phyloP scores from a whole-genome alignment of 805 yeast genomes.

The Candida adriatica region DNA sequence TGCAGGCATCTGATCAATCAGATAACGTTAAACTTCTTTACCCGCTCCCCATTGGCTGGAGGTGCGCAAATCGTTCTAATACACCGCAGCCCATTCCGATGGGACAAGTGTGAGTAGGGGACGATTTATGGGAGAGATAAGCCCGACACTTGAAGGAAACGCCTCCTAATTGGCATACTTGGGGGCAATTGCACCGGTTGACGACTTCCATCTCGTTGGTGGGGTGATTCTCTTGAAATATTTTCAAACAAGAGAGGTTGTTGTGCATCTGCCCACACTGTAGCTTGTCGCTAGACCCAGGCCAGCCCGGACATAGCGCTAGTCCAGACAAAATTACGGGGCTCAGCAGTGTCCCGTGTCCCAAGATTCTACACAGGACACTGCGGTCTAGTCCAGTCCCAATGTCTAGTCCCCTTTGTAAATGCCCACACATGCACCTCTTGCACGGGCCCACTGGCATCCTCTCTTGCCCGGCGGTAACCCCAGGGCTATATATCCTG shows the following conservation, averaged over 20 bases:
- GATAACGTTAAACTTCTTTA: constrained; percentile 8
- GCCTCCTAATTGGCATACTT: no score
- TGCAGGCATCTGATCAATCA: constrained; percentile 10
- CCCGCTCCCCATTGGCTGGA: neutral
- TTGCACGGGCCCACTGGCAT: constrained; percentile 1
- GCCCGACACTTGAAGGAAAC: neutral
- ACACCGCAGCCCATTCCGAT: neutral
- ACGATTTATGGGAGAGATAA: no score
- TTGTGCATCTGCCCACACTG: no score
- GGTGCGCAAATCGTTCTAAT: neutral
- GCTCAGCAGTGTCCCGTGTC: neutral
- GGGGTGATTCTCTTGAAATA: no score
- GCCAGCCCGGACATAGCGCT: no score
- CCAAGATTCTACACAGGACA: neutral
- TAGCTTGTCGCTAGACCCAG: no score
- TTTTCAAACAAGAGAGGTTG: no score
- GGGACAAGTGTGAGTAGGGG: neutral
- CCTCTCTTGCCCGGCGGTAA: constrained; percentile 1
- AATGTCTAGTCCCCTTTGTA: neutral
- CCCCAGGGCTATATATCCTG: neutral
- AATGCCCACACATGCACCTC: constrained; percentile 2
- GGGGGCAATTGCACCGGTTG: no score
- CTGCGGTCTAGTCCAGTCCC: neutral
- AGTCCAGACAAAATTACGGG: no score
- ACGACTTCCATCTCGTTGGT: no score